Percentiles rank a stretch among this genome's conserved stretches.
Conservation (phyloP, 2,329 filamentous ascomycete genomes). For the Fusarium buharicum region DNA sequence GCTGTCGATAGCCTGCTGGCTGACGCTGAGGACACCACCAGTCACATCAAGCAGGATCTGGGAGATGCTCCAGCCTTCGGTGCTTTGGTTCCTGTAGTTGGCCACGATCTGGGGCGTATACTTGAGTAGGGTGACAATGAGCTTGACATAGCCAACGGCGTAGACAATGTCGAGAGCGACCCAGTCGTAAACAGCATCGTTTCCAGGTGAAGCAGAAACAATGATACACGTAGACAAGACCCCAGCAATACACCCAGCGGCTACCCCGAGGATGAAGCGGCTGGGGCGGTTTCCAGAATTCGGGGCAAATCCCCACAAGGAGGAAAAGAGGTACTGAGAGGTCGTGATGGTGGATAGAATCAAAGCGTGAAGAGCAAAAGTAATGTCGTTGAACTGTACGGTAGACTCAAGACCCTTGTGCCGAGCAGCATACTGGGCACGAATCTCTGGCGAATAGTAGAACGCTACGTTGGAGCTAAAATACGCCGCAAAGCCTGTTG, state of each 20-base stretch:
- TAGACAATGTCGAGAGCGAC: conserved; percentile 72
- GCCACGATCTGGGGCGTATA: conserved; percentile 87
- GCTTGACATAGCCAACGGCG: conserved; percentile 86
- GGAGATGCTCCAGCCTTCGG: conserved; percentile 85
- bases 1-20: conserved; percentile 86
- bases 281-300: conserved; percentile 66
- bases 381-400: conserved; percentile 88
- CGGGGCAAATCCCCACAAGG: conserved; percentile 79
- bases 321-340: conserved; percentile 77
- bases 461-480: conserved; percentile 78
- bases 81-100: conserved; percentile 87
- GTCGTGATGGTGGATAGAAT: conserved; percentile 77
- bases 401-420: conserved; percentile 81
- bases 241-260: conserved; percentile 72
- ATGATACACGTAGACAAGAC: conserved; percentile 63
- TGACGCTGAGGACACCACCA: conserved; percentile 83
- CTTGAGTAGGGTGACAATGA: conserved; percentile 89
- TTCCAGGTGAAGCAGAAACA: conserved; percentile 53
- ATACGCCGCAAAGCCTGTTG: conserved; percentile 76
- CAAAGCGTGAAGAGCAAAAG: conserved; percentile 85
- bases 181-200: conserved; percentile 61
- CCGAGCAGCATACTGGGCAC: conserved; percentile 83
- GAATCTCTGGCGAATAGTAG: conserved; percentile 81
- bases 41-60: conserved; percentile 86
- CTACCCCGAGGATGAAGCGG: conserved; percentile 73